Evolutionary conservation across 2,329 filamentous ascomycete species (phyloP), one percentile per base, ranked within the genome.

Genomic region (Tricladium varicosporioides): DNA sequence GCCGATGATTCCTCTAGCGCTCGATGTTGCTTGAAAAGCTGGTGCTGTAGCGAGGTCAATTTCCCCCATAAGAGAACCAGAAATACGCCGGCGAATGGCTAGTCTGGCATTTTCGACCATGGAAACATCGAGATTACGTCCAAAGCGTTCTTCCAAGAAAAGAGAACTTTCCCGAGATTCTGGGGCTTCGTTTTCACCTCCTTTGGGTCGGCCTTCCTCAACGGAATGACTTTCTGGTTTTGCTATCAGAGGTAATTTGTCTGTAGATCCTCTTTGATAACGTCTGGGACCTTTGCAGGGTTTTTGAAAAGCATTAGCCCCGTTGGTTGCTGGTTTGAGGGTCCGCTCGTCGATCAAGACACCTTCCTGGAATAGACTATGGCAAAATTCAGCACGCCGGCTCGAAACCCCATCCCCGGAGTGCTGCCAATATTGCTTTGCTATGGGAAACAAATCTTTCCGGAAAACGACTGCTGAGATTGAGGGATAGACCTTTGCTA

Each of bases 381-480:
- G 85, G 69, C 90, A 96, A 72, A 96, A 97, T 70, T 97, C 93
- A 33, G 91, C 92, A 43, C 92, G 84, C 50, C 94, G 86, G 71
- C 92, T 97, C 0, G 92, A 97, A 13, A 96, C 80, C 14, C 94
- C 94, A 60, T 96, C 92, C 16, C 94, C 94, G 0, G 90, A 89
- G 72, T 99, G 94, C 72, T 97, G 94, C 94, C 94, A 99, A 68
- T 96, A 97, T 67, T 92, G 84, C 72, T 97, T 97, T n/a, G 91
- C 90, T 58, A 89, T 73, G 4, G 83, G 75, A 65, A 87, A 92
- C 15, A 84, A 75, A 11, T 85, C 82, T 47, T 81, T 77, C 0
- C 86, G 83, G 65, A 88, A 91, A 44, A 97, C 70, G 2, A 96
- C 85, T 19, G 85, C 86, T 1, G 82, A 88, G 18, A 92, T 76